phyloP scores from a whole-genome alignment of 257 asterid genomes.

The Rauvolfia tetraphylla region DNA sequence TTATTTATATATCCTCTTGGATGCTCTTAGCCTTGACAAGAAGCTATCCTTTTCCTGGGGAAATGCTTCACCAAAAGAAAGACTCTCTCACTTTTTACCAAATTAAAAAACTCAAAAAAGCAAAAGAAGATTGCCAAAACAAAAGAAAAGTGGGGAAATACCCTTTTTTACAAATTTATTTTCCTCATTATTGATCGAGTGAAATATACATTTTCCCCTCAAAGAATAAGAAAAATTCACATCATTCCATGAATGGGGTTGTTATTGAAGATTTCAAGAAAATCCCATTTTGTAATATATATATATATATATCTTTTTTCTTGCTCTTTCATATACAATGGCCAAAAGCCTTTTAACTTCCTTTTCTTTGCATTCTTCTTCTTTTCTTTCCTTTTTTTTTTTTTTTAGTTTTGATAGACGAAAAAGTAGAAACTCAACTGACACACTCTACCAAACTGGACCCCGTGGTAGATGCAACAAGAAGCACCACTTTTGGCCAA shows the following conservation, averaged over 20 bases:
- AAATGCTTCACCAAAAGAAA: not conserved
- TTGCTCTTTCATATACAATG: too few species aligned
- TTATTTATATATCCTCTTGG: slow-evolving; percentile 11
- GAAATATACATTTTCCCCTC: not conserved
- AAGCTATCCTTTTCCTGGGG: slow-evolving; percentile 25
- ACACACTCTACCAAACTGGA: slow-evolving; percentile 4
- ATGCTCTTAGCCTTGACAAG: slow-evolving; percentile 23
- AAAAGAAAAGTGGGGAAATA: not conserved
- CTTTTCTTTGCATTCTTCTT: not conserved
- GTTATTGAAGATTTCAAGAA: not conserved
- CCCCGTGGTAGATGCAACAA: not conserved
- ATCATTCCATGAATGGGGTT: too few species aligned
- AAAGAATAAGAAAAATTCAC: too few species aligned
- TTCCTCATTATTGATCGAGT: not conserved
- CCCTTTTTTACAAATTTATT: too few species aligned
- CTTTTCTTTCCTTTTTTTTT: too few species aligned
- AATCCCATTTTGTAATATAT: too few species aligned
- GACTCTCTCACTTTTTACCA: not conserved
- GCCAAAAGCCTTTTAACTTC: not conserved
- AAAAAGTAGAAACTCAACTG: not conserved
- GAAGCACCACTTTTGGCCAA: not conserved
- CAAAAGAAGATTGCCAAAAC: not conserved
- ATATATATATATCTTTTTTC: too few species aligned
- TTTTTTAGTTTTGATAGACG: not conserved
- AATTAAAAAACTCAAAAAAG: not conserved